These are phyloP conservation scores for Aspergillus hortae DNA, from an alignment of 2,329 filamentous ascomycete genomes.

Conservation along the genomic window DNA sequence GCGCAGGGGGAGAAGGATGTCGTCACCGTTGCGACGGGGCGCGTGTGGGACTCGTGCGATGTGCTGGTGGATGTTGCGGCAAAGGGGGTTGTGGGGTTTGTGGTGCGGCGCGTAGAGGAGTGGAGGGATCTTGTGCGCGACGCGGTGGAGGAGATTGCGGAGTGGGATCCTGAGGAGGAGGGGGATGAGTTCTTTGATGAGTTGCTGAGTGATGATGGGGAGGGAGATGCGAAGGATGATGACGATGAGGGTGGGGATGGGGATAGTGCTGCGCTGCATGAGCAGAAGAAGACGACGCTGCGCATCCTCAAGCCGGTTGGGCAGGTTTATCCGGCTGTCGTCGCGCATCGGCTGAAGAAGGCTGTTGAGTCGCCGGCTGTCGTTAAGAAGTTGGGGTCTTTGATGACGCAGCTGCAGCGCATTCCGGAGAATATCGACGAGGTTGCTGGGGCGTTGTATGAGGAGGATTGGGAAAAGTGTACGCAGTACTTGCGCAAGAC, in stretches of 20 bases:
- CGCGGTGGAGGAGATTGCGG: constrained; percentile 78
- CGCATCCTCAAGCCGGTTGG: constrained; percentile 42
- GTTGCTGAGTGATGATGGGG: constrained; percentile 28
- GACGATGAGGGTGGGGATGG: constrained; percentile 22
- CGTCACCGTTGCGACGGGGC: constrained; percentile 67
- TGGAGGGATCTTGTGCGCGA: constrained; percentile 75
- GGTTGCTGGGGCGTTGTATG: constrained; percentile 44
- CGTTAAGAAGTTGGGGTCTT: constrained; percentile 30
- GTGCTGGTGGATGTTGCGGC: constrained; percentile 61
- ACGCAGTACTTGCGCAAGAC: constrained; percentile 29
- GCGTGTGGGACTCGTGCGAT: constrained; percentile 83
- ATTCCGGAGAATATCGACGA: constrained; percentile 45
- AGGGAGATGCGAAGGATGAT: constrained; percentile 15
- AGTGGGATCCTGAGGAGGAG: constrained; percentile 74
- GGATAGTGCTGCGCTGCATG: constrained; percentile 32
- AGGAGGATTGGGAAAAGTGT: constrained; percentile 35
- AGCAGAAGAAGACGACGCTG: constrained; percentile 40
- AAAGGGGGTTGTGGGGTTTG: constrained; percentile 66
- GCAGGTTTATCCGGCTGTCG: constrained; percentile 43
- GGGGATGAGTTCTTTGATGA: constrained; percentile 53
- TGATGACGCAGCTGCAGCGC: constrained; percentile 30
- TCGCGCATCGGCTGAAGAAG: constrained; percentile 40
- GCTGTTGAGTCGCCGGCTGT: constrained; percentile 15
- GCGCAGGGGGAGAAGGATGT: constrained; percentile 40
- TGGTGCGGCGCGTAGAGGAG: constrained; percentile 68